phyloP scores from a whole-genome alignment of 345 rosid genomes.

The Eucalyptus pumila region DNA sequence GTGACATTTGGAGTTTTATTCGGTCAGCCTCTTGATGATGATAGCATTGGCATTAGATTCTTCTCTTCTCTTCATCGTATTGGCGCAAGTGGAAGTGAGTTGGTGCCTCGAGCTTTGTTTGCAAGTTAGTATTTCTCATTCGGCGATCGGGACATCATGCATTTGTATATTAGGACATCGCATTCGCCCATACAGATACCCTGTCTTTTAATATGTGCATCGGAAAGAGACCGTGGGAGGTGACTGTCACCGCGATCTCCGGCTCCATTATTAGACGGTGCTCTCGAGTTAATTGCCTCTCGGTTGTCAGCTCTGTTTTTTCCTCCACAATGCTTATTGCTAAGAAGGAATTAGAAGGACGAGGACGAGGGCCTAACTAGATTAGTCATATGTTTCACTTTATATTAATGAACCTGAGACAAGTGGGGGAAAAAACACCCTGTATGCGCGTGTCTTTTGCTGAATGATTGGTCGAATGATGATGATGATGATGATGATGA shows the following conservation, averaged over 20 bases:
- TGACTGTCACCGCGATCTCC: neutral
- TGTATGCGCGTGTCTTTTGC: neutral
- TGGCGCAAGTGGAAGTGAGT: conserved; percentile 12
- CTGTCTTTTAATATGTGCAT: neutral
- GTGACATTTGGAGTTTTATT: neutral
- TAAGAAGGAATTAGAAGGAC: neutral
- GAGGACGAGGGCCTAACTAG: neutral
- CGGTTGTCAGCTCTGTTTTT: neutral
- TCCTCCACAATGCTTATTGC: neutral
- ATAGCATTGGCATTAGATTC: neutral
- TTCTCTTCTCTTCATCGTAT: neutral
- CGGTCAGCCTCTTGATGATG: neutral
- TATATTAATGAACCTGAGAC: neutral
- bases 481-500: neutral
- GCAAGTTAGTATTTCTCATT: neutral
- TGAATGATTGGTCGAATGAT: neutral
- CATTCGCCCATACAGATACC: neutral
- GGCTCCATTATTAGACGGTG: neutral
- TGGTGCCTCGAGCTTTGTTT: conserved; percentile 4
- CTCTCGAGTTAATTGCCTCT: neutral
- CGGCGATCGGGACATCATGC: neutral
- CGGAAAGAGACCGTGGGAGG: neutral
- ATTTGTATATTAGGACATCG: neutral
- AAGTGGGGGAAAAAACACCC: neutral
- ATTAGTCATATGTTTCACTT: neutral